Percentiles rank a stretch among this genome's conserved stretches.
Evolutionary conservation across 2,329 filamentous ascomycete species (phyloP).

Genomic region (Byssothecium circinans): DNA sequence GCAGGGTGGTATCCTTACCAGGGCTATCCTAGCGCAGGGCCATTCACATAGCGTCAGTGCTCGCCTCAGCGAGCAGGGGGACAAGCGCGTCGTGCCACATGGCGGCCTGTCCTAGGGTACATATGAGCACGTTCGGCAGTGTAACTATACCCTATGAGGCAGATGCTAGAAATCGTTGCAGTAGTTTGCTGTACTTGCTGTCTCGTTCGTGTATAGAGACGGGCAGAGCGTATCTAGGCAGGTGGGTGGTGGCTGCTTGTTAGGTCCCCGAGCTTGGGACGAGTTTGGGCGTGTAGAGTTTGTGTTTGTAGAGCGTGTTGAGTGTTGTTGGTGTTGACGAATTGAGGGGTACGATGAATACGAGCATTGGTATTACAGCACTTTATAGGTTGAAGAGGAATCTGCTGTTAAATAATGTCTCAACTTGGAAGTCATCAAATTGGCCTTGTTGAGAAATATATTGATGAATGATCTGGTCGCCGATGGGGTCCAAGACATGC

Average conservation of each 20-base stretch:
- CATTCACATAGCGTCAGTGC: neutral
- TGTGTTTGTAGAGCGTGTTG: neutral
- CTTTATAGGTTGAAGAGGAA: too few species aligned
- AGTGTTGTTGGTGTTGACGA: too few species aligned
- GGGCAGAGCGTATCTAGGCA: neutral
- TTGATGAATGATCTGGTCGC: too few species aligned
- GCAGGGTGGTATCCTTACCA: neutral
- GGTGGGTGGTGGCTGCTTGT: neutral
- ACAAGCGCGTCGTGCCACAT: constrained; percentile 1
- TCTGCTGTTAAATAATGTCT: too few species aligned
- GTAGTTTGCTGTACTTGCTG: neutral
- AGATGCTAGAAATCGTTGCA: neutral
- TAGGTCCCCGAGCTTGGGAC: constrained; percentile 5
- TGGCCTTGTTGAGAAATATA: too few species aligned
- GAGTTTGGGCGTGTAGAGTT: neutral
- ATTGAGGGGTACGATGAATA: too few species aligned
- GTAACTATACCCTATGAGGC: neutral
- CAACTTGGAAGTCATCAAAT: too few species aligned
- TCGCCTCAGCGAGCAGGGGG: neutral
- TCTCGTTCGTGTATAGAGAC: neutral
- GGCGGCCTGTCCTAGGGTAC: neutral
- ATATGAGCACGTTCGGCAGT: neutral
- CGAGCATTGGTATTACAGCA: too few species aligned
- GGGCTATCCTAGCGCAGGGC: neutral
- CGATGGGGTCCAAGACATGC: too few species aligned